Base-by-base conservation (phyloP, 2,329 filamentous ascomycete genomes). In the Colletotrichum cordylinicola region DNA sequence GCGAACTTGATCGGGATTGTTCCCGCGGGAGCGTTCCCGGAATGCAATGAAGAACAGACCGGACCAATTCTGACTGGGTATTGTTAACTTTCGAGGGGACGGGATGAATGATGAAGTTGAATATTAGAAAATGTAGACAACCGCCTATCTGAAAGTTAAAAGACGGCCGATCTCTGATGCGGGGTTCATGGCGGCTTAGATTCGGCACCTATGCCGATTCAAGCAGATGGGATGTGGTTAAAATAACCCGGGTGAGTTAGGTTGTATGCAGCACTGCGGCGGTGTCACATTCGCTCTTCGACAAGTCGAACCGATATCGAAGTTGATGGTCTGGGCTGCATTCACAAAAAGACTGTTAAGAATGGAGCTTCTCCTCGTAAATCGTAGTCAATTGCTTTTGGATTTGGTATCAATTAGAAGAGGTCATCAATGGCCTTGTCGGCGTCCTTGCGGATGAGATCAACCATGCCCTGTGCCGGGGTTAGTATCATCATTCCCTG, bases 341-440 rank as follows among this genome's bases (percentile, higher is more conserved):
- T n/a, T 64, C 61, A 64, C 61, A 35, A 2, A 12, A 64, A 43
- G 8, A 35, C 8, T 39, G 13, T 39, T 9, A 10, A 39, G 2
- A 64, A 15, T 1, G 60, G 61, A n/a, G 8, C 35, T 31, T 3
- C 3, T 15, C 62, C 31, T 72, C 31, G 37, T 73, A 18, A 67
- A 72, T 76, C 33, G 9, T 66, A 16, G 62, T 76, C 67, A 48
- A 67, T 68, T 74, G 37, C 67, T 33, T 58, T 70, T 81, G 61
- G 37, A 43, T 27, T 81, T 69, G 74, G 70, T 65, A 69, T 76
- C 56, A 55, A 52, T 60, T 83, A 97, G 80, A 98, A 93, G 75
- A 99, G 87, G 83, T 98, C 96, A 78, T 95, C 92, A 78, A 99
- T 94, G 18, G 93, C 93, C 87, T 98, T 98, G 84, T 98, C 96